Percentiles rank a stretch among this genome's conserved stretches.
phyloP scores from a whole-genome alignment of 2,329 filamentous ascomycete species.

The Sclerotinia spermophila region DNA sequence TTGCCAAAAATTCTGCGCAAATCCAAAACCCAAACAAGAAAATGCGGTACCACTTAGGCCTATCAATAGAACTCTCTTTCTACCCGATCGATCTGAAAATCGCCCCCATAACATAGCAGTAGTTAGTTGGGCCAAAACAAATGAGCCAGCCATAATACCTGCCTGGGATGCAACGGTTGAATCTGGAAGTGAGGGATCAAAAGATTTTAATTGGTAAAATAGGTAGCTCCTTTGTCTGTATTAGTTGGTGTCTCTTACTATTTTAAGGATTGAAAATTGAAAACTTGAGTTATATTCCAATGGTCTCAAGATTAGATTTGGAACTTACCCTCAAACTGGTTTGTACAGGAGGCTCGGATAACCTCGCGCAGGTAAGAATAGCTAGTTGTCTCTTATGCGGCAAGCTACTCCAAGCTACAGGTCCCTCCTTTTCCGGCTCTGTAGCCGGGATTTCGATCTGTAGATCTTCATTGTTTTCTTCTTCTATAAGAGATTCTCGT shows the following conservation, averaged over 20 bases:
- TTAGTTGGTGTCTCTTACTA: constrained; percentile 40
- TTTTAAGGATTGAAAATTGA: background rate
- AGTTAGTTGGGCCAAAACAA: constrained; percentile 63
- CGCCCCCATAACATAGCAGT: constrained; percentile 69
- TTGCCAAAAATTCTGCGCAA: constrained; percentile 58
- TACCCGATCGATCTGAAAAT: constrained; percentile 58
- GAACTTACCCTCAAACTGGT: constrained; percentile 50
- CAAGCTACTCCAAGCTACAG: constrained; percentile 68
- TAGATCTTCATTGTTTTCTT: constrained; percentile 32
- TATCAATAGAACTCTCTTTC: constrained; percentile 54
- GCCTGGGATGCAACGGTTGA: constrained; percentile 61
- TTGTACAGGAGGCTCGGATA: constrained; percentile 80
- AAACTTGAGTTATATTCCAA: background rate
- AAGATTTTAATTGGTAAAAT: constrained; percentile 70
- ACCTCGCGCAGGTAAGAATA: constrained; percentile 72
- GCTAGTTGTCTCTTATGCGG: constrained; percentile 75
- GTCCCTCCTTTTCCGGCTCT: constrained; percentile 27
- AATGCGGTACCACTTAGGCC: constrained; percentile 62
- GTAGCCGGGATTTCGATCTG: constrained; percentile 28
- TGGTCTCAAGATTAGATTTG: background rate
- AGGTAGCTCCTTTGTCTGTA: constrained; percentile 59
- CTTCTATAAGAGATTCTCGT: constrained; percentile 27
- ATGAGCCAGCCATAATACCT: constrained; percentile 64
- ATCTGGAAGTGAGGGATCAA: constrained; percentile 40
- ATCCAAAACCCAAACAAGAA: constrained; percentile 65